Percentiles rank a stretch among this genome's conserved stretches.
phyloP scores from a whole-genome alignment of 2,329 filamentous ascomycete species.

The Rhynchosporium secalis region DNA sequence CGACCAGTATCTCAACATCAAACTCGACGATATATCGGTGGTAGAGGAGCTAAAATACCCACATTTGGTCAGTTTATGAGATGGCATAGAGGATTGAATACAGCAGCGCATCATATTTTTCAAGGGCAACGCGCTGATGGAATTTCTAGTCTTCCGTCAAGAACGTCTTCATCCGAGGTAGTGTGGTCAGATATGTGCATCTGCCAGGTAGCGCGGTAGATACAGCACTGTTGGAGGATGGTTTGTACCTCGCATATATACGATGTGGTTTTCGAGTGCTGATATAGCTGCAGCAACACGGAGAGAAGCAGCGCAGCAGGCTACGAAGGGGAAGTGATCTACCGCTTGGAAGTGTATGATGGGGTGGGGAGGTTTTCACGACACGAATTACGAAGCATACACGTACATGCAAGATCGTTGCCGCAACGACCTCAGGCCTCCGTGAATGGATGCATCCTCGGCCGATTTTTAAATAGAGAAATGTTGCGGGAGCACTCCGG shows the following conservation, averaged over 20 bases:
- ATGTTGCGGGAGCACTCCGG: not conserved
- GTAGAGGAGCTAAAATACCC: slow-evolving; percentile 94
- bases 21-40: slow-evolving; percentile 92
- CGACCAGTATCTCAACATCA: slow-evolving; percentile 99
- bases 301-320: slow-evolving; percentile 51
- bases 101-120: not conserved
- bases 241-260: slow-evolving; percentile 40
- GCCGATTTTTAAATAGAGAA: not conserved
- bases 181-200: slow-evolving; percentile 74
- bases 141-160: slow-evolving; percentile 63
- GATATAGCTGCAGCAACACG: slow-evolving; percentile 30
- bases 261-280: slow-evolving; percentile 13
- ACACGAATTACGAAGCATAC: slow-evolving; percentile 9
- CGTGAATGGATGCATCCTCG: not conserved
- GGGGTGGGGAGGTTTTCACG: not conserved
- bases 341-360: not conserved
- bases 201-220: slow-evolving; percentile 67
- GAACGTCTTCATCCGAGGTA: slow-evolving; percentile 75
- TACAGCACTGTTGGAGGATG: slow-evolving; percentile 69
- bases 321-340: slow-evolving; percentile 48
- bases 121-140: slow-evolving; percentile 20
- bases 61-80: slow-evolving; percentile 65
- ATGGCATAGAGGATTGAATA: not conserved
- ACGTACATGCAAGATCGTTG: not conserved
- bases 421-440: no score